Base-by-base conservation (phyloP, 176 grass and related monocot species). In the Carex kokanica region DNA sequence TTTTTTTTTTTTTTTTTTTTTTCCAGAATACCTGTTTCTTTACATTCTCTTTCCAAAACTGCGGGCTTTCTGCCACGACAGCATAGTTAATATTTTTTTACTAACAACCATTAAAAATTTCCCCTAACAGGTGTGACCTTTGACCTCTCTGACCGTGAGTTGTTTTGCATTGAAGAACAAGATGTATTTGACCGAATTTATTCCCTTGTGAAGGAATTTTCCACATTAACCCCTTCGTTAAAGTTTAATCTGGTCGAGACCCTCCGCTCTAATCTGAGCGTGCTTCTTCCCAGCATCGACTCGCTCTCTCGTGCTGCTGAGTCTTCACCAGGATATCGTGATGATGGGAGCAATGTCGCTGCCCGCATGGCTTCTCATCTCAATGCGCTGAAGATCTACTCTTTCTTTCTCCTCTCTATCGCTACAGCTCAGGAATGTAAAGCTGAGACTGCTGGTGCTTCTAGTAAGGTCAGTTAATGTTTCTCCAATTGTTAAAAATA, bases 131-230 rank as follows among this genome's bases (percentile, higher is more conserved):
- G 90, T 51, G 83, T 87, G 60, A 92, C 90, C 17, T 98, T 98
- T 73, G 95, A 98, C 84, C 86, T 98, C 10, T 95, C 95, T 82
- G 95, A 98, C 51, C 87, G 84, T 70, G 95, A 98, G 77, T 81
- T 98, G 25, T 94, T 98, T 89, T 98, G 92, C 90, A 86, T 98
- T 1, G 92, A 98, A 87, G 95, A 95, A 54, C 95, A 91, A 83
- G 95, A 98, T 67, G 87, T 95, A 60, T 98, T 98, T 57, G 91
- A 95, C 74, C 75, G 64, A 55, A 63, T 93, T 67, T 98, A 98
- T 82, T 98, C 95, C 81, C 80, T 98, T 20, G 89, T 95, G 32
- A 79, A 92, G 40, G 89, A 86, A 60, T 98, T 98, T 81, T 83
- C 78, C 34, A 84, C 55, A 80, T 63, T 98, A n/a, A 64, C 91